phyloP scores from a whole-genome alignment of 176 grass and related monocot genomes.

The Cocos nucifera region DNA sequence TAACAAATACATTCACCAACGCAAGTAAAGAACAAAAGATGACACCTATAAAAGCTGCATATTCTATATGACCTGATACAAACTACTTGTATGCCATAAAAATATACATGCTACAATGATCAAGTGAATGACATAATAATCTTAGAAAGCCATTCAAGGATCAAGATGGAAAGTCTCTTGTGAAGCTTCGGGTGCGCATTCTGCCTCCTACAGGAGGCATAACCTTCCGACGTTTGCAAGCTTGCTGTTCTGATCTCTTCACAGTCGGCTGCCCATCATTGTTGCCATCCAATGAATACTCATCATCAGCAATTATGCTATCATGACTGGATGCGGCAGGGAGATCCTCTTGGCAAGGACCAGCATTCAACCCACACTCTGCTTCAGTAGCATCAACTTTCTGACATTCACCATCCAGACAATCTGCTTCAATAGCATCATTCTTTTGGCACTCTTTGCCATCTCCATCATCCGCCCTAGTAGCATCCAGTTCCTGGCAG shows the following conservation, averaged over 20 bases:
- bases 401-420: conserved; percentile 9
- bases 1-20: no score
- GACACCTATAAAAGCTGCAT: no score
- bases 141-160: no score
- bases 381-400: conserved; percentile 3
- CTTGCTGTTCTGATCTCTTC: conserved; percentile 25
- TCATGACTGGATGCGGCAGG: conserved; percentile 5
- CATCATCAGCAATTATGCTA: conserved; percentile 14
- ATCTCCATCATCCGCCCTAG: conserved; percentile 2
- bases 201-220: conserved; percentile 7
- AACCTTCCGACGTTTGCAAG: conserved; percentile 65
- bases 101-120: no score
- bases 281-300: conserved; percentile 17
- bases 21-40: no score
- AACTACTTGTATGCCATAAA: no score
- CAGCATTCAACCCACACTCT: background rate
- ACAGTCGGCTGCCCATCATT: conserved; percentile 7
- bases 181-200: conserved; percentile 38
- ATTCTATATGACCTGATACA: no score
- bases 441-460: background rate
- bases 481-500: background rate
- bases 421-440: no score
- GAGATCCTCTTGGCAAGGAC: background rate
- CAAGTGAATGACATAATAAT: no score
- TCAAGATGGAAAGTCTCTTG: background rate